Evolutionary conservation across 2,329 filamentous ascomycete species (phyloP), one percentile per base, ranked within the genome.

Genomic region (Lanzia echinophila): DNA sequence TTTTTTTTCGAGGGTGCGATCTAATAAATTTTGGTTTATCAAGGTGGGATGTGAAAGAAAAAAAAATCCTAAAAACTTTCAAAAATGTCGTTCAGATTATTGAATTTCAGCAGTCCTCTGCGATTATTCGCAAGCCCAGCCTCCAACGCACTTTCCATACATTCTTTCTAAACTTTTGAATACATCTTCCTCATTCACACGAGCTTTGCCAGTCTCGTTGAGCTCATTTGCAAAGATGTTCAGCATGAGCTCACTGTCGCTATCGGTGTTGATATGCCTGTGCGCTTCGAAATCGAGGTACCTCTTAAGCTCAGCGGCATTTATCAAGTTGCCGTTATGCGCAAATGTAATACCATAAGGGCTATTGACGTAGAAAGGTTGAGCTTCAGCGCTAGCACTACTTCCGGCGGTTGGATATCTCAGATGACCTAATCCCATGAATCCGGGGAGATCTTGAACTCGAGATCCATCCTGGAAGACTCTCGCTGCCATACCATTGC

Each of bases 361-460:
- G 55, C 79, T 81, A 74, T 94, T 95, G 64, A 94, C 89, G 68
- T 94, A 96, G 71, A 96, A 95, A 0, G 91, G 91, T 71, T 96
- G 90, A 11, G 89, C 88, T 71, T 96, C 90, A 7, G 89, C 84
- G 65, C 89, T 92, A 55, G 82, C 82, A 61, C 86, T 88, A 68
- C 85, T 94, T 54, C 91, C 91, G 12, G 88, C 87, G 7, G 91
- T 96, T 11, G 91, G 91, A 71, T 96, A 96, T 68, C 91, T 79
- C 62, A 96, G 72, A 70, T 96, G 91, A 41, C 82, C 87, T 56
- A 96, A 78, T 58, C 89, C 90, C 87, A 94, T 91, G 71, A 82
- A 92, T 33, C 90, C 90, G 12, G 89, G 87, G 49, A 94, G 78
- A 65, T 90, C 83, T 47, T 79, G 74, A 39, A 91, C 77, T 58